Conservation (phyloP, 768 basidiomycete species). For the Nidularia sp. region DNA sequence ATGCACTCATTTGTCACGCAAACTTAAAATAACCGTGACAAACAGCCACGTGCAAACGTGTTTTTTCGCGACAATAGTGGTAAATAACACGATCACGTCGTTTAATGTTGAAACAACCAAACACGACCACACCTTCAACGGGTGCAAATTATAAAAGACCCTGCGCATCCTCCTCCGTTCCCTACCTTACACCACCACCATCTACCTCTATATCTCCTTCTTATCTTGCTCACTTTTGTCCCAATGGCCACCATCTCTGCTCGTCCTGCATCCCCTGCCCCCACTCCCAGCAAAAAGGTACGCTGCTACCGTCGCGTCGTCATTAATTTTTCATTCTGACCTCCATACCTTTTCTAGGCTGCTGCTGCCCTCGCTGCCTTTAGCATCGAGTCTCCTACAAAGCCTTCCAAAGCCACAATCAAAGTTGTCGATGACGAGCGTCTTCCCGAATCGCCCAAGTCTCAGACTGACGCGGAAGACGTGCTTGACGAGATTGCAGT, state of each 20-base stretch:
- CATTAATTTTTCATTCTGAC: constrained; percentile 3
- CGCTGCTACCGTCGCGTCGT: constrained; percentile 3
- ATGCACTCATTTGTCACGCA: too few species aligned
- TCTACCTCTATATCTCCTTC: not conserved
- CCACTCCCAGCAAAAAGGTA: constrained; percentile 54
- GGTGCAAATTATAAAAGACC: constrained; percentile 16
- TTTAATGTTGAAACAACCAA: constrained; percentile 22
- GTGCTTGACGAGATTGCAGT: constrained; percentile 15
- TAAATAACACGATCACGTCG: constrained; percentile 19
- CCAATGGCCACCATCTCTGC: constrained; percentile 24
- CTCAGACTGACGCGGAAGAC: constrained; percentile 18
- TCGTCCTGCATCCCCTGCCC: constrained; percentile 21
- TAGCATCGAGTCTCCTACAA: constrained; percentile 35
- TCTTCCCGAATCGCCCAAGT: constrained; percentile 28
- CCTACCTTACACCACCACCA: not conserved
- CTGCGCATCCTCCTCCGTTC: constrained; percentile 3
- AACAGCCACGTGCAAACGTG: too few species aligned
- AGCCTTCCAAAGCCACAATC: constrained; percentile 17
- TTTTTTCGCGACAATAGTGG: constrained; percentile 9
- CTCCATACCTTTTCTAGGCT: constrained; percentile 19
- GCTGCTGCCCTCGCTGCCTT: constrained; percentile 43
- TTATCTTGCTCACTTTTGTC: constrained; percentile 5
- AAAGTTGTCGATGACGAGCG: constrained; percentile 27
- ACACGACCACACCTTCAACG: constrained; percentile 27
- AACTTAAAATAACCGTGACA: too few species aligned